Percentiles rank a stretch among this genome's conserved stretches.
Evolutionary conservation across 108 stramenopile genomes (phyloP).

Genomic region (Chaetoceros muelleri): DNA sequence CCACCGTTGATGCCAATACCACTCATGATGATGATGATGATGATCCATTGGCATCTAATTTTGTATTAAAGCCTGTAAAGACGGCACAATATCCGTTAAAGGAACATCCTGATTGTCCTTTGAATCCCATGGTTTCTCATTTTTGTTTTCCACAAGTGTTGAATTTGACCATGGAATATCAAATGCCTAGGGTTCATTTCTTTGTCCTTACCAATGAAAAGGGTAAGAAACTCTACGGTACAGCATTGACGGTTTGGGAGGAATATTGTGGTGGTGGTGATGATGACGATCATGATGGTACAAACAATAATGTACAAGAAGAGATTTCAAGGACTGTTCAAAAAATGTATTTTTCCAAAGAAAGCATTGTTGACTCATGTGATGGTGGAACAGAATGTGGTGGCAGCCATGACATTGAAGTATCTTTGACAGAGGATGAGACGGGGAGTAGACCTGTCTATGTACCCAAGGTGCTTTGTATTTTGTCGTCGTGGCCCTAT

Average conservation of each 20-base stretch:
- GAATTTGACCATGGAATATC: constrained; percentile 44
- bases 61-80: constrained; percentile 47
- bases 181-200: constrained; percentile 70
- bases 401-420: constrained; percentile 33
- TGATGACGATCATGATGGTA: constrained; percentile 3
- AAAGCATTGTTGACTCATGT: neutral
- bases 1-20: neutral
- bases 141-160: constrained; percentile 76
- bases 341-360: constrained; percentile 7
- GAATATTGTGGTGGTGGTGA: constrained; percentile 37
- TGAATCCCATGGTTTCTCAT: constrained; percentile 76
- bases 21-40: constrained; percentile 1
- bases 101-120: constrained; percentile 57
- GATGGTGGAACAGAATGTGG: neutral
- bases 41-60: neutral
- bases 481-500: constrained; percentile 94
- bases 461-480: constrained; percentile 80
- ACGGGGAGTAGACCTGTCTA: constrained; percentile 34
- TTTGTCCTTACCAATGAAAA: constrained; percentile 78
- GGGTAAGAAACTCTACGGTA: constrained; percentile 77
- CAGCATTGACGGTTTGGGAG: constrained; percentile 76
- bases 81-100: constrained; percentile 65
- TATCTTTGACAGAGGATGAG: constrained; percentile 15
- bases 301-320: no score
- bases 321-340: neutral